Evolutionary conservation across 1,284 basidiomycete genomes (phyloP).

Genomic region (Singerocomus rubriflavus): DNA sequence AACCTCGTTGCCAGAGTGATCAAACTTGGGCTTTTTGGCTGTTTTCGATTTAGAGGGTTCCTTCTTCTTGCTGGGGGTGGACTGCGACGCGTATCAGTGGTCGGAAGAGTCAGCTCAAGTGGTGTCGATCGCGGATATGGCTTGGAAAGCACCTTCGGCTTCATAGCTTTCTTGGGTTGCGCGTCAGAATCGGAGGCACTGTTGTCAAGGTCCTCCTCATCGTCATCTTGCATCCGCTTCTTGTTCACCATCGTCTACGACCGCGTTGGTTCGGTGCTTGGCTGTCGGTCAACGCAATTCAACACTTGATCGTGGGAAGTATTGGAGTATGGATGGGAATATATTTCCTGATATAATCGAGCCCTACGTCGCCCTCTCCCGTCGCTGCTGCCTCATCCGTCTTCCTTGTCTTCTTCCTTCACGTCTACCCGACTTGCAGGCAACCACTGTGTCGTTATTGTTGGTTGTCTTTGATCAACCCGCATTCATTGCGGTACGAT

Average conservation of each 20-base stretch:
- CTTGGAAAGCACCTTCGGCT: constrained; percentile 17
- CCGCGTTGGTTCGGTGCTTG: not conserved
- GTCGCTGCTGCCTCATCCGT: constrained; percentile 5
- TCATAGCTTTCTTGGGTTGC: constrained; percentile 1
- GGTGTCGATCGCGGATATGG: not conserved
- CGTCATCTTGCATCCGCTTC: constrained; percentile 34
- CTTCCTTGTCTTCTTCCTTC: constrained; percentile 18
- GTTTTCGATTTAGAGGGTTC: constrained; percentile 19
- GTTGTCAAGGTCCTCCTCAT: constrained; percentile 24
- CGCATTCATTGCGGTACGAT: constrained; percentile 57
- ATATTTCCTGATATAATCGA: constrained; percentile 36
- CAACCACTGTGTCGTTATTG: constrained; percentile 8
- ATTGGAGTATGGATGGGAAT: constrained; percentile 14
- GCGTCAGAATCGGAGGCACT: constrained; percentile 14
- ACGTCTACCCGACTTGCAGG: constrained; percentile 12
- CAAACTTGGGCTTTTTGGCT: constrained; percentile 31
- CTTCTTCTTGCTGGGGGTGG: constrained; percentile 7
- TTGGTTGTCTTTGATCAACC: constrained; percentile 31
- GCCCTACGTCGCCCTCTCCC: constrained; percentile 27
- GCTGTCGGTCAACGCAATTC: not conserved
- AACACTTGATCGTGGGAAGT: constrained; percentile 12
- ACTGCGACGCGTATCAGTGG: not conserved
- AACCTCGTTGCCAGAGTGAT: constrained; percentile 9
- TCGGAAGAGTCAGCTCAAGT: not conserved
- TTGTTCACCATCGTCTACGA: constrained; percentile 12